These are phyloP conservation scores for Pseudevernia furfuracea DNA, from an alignment of 495 filamentous ascomycete species.

Conservation along the genomic window DNA sequence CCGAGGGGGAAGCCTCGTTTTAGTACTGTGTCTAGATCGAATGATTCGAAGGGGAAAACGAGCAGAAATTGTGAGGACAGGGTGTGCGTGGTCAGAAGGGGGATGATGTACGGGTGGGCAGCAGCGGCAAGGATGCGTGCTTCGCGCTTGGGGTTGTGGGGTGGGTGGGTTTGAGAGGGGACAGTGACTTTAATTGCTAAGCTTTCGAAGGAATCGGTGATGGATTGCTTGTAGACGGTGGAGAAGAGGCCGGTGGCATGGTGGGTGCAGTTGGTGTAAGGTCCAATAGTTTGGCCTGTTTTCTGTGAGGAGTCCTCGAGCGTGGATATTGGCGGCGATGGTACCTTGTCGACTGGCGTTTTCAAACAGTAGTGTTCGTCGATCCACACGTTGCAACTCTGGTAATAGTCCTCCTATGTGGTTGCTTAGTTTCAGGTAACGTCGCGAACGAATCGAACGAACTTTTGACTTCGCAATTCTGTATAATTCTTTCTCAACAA, in stretches of 20 bases:
- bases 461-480: conserved; percentile 17
- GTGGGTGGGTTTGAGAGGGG: conserved; percentile 61
- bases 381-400: conserved; percentile 8
- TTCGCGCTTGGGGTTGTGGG: conserved; percentile 75
- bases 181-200: conserved; percentile 84
- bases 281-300: conserved; percentile 47
- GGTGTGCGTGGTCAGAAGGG: conserved; percentile 61
- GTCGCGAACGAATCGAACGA: conserved; percentile 21
- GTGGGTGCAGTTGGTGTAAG: conserved; percentile 61
- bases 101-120: conserved; percentile 47
- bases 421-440: conserved; percentile 18
- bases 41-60: conserved; percentile 74
- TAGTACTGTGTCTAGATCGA: conserved; percentile 61
- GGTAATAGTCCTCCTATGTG: conserved; percentile 19
- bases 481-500: conserved; percentile 7
- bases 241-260: conserved; percentile 73
- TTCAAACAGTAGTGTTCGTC: not conserved
- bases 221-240: conserved; percentile 60
- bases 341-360: not conserved
- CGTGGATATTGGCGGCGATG: not conserved
- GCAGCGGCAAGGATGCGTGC: conserved; percentile 58
- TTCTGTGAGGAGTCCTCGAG: not conserved
- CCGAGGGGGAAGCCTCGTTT: conserved; percentile 28
- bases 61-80: conserved; percentile 63
- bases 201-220: conserved; percentile 30